Evolutionary conservation across 2,329 filamentous ascomycete genomes (phyloP).

Genomic region (Neonectria sp.): DNA sequence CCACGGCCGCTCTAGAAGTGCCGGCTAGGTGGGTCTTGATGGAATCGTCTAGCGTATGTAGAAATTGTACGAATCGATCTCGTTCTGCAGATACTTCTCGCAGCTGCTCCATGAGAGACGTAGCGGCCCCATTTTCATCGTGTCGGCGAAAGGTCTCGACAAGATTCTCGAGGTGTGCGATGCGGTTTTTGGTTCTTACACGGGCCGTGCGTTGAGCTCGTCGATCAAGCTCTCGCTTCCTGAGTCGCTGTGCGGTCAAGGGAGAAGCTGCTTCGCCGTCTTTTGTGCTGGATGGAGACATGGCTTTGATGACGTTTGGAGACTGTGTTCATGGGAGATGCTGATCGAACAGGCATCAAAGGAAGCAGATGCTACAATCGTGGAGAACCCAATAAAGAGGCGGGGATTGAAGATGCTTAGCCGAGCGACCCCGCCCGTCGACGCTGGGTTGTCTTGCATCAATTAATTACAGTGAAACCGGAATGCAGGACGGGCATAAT

Average conservation of each 20-base stretch:
- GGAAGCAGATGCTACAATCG: too few relatives aligned
- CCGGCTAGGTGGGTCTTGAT: slow-evolving; percentile 1
- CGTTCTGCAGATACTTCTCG: not conserved
- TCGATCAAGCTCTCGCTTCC: slow-evolving; percentile 11
- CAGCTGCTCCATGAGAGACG: slow-evolving; percentile 2
- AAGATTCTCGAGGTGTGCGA: slow-evolving; percentile 4
- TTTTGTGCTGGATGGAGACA: not conserved
- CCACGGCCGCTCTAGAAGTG: not conserved
- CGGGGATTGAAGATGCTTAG: not conserved
- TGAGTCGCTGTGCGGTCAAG: not conserved
- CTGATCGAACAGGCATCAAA: not conserved
- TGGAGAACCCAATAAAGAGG: not conserved
- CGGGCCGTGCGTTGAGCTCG: slow-evolving; percentile 6
- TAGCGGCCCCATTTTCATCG: not conserved
- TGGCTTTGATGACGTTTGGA: not conserved
- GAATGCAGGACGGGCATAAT: not conserved
- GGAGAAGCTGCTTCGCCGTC: not conserved
- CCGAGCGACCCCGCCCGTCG: not conserved
- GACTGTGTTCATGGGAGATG: too few relatives aligned
- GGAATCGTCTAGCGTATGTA: not conserved
- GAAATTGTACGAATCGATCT: not conserved
- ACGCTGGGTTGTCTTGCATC: not conserved
- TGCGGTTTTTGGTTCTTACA: slow-evolving; percentile 10
- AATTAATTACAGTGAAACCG: not conserved
- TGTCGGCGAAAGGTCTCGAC: slow-evolving; percentile 8